A percentile compares a stretch with the other conserved stretches of the same genome.
phyloP scores from a whole-genome alignment of 2,329 filamentous ascomycete species.

The Chaetomiaceae sp. region DNA sequence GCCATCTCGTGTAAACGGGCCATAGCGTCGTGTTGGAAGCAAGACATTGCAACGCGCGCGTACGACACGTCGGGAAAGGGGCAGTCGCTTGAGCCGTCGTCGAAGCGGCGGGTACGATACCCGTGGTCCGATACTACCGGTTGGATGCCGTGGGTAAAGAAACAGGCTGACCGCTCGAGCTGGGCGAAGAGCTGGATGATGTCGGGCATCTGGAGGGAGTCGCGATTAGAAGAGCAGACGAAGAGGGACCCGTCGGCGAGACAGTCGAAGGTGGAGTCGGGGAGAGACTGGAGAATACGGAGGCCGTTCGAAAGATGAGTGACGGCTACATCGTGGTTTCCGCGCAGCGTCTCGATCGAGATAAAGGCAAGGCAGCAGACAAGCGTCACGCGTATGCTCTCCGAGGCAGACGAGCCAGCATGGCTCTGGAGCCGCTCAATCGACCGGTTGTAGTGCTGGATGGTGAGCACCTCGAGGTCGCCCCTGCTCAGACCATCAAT shows the following conservation, averaged over 20 bases:
- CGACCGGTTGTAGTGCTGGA: slow-evolving; percentile 37
- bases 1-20: slow-evolving; percentile 23
- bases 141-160: slow-evolving; percentile 26
- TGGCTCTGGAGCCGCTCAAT: slow-evolving; percentile 32
- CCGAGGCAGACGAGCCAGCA: slow-evolving; percentile 22
- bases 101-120: slow-evolving; percentile 18
- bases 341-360: slow-evolving; percentile 28
- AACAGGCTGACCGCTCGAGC: slow-evolving; percentile 25
- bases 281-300: slow-evolving; percentile 27
- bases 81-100: slow-evolving; percentile 16
- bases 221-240: neutral
- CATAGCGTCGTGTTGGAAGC: slow-evolving; percentile 23
- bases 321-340: slow-evolving; percentile 25
- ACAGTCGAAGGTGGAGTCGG: slow-evolving; percentile 20
- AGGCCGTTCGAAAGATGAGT: slow-evolving; percentile 29
- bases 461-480: slow-evolving; percentile 34
- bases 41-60: slow-evolving; percentile 16
- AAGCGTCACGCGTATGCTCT: slow-evolving; percentile 28
- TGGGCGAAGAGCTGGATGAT: slow-evolving; percentile 28
- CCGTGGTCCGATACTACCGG: slow-evolving; percentile 24
- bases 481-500: slow-evolving; percentile 22
- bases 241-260: slow-evolving; percentile 15
- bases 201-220: slow-evolving; percentile 23
- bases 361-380: slow-evolving; percentile 30
- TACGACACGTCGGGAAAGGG: slow-evolving; percentile 13